Evolutionary conservation across 1,284 basidiomycete species (phyloP), one percentile per base, ranked within the genome.

Genomic region (Lignosus rhinocerotis): DNA sequence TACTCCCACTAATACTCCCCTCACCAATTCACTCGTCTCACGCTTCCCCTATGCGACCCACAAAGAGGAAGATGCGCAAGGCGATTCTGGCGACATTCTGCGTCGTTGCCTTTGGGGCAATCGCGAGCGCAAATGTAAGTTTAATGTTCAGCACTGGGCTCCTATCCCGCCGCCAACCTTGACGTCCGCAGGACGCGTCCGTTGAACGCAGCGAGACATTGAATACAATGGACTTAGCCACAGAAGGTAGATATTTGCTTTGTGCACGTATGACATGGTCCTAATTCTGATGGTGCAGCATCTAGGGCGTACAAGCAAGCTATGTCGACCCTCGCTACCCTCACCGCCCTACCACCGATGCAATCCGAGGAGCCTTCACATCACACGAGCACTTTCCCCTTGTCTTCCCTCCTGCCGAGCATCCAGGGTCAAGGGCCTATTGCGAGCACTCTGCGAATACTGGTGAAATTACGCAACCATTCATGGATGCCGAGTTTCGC

Each of bases 281-380:
- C 60, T 62, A 53, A 66, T 57, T 60, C 61, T 64, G 42, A 63
- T 60, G 36, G 25, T 43, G 45, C 59, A 90, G 89, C 88, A 60
- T 73, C 80, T 25, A 82, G 86, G 61, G 88, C 88, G 10, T 90
- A 88, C 73, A 86, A 81, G 69, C 84, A 88, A 71, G 89, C 89
- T 11, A 70, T 88, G 59, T 70, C 80, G 8, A 88, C 87, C 3
- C 77, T 91, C 16, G 74, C 83, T 4, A 79, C 83, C 25, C 73
- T 92, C 57, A 86, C 83, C 19, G 77, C 85, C 12, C 75, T 83
- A 59, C 81, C 84, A 12, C 78, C 80, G 33, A 73, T 78, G 48
- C 80, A 83, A 56, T 78, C 80, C 6, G 81, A 82, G 46, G 82
- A 86, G 47, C 76, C 83, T 1, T 74, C 64, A 5, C 60, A 75